Percentiles rank a stretch among this genome's conserved stretches.
Conservation (phyloP, 2,329 filamentous ascomycete genomes). For the Hirsutella minnesotensis region DNA sequence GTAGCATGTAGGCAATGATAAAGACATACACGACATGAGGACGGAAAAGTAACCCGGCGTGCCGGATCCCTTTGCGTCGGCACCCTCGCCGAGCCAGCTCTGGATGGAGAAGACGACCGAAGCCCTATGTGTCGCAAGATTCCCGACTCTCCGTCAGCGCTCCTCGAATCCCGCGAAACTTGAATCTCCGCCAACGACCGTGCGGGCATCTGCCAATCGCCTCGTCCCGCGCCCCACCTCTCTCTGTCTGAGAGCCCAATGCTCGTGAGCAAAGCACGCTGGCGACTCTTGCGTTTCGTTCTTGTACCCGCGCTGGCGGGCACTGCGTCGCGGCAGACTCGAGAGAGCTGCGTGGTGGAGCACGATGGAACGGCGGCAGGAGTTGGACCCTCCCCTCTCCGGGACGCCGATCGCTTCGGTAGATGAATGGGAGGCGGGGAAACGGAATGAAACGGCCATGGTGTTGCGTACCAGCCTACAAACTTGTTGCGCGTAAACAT, state of each 20-base stretch:
- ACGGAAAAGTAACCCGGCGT: constrained; percentile 64
- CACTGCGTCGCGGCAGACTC: too few species aligned
- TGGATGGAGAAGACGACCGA: constrained; percentile 64
- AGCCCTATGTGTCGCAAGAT: constrained; percentile 34
- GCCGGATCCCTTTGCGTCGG: constrained; percentile 48
- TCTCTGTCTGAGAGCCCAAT: too few species aligned
- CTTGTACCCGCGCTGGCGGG: too few species aligned
- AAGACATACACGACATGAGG: constrained; percentile 60
- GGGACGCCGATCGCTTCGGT: too few species aligned
- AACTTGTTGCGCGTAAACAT: constrained; percentile 90
- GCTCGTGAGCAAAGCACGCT: too few species aligned
- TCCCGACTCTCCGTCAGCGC: neutral
- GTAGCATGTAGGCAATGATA: neutral
- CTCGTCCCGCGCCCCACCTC: neutral
- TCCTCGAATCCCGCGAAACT: neutral
- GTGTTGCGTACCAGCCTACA: constrained; percentile 44
- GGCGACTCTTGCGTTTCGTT: too few species aligned
- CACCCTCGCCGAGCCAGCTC: constrained; percentile 66
- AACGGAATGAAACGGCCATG: too few species aligned
- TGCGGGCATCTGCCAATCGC: neutral
- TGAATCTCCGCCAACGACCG: neutral
- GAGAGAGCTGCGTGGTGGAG: too few species aligned
- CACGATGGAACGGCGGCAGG: too few species aligned
- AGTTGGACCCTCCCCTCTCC: too few species aligned
- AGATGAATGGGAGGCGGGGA: constrained; percentile 4